These are phyloP conservation scores for Wallacemonas collosoma DNA, from an alignment of 208 protist genomes.

Conservation along the genomic window DNA sequence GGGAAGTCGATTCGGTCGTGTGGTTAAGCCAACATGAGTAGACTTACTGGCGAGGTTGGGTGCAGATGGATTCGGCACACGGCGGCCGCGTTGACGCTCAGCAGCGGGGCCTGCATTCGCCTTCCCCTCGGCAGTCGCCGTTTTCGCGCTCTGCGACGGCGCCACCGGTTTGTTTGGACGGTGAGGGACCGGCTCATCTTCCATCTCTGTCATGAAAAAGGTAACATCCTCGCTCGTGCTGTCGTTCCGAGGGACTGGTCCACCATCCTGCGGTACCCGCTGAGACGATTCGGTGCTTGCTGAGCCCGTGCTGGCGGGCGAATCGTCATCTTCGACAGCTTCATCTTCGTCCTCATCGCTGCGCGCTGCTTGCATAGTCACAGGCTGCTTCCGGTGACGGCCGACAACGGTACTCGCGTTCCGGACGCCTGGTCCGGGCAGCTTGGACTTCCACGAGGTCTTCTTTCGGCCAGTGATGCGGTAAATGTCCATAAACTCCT, in stretches of 20 bases:
- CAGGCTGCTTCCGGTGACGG: background rate
- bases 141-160: no score
- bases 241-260: background rate
- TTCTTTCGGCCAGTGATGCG: conserved; percentile 38
- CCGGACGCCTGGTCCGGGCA: background rate
- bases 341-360: background rate
- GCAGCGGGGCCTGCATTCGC: no score
- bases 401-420: background rate
- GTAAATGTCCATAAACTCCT: conserved; percentile 91
- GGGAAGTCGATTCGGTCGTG: conserved; percentile 11
- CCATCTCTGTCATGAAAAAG: conserved; percentile 32
- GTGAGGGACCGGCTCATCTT: conserved; percentile 2
- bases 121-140: no score
- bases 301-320: no score
- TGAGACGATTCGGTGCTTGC: no score
- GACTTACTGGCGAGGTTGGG: background rate
- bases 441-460: conserved; percentile 18
- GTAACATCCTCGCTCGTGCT: conserved; percentile 15
- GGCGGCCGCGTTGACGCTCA: background rate
- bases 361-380: background rate
- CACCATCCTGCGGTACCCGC: no score
- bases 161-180: background rate
- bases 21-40: background rate
- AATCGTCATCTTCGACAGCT: background rate
- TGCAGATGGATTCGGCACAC: background rate